These are phyloP conservation scores for Pseudocohnilembus persalinus DNA, from an alignment of 169 alveolate genomes.

Conservation along the genomic window DNA sequence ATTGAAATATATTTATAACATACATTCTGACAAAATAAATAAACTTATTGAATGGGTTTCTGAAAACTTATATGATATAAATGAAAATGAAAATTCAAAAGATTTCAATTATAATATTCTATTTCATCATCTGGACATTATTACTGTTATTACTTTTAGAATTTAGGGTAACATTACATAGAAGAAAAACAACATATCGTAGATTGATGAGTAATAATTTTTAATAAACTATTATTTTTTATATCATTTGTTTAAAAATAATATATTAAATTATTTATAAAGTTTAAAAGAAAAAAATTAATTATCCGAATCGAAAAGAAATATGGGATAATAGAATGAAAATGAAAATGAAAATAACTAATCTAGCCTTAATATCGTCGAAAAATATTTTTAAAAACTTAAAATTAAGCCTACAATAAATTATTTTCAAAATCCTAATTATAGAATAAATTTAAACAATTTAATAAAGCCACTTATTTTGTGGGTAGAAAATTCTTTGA, in stretches of 20 bases:
- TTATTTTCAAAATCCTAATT: not conserved
- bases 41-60: not conserved
- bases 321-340: too few species aligned
- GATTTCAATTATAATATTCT: not conserved
- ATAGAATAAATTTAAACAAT: slow-evolving; percentile 3
- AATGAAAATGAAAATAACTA: not conserved
- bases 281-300: too few species aligned
- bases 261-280: too few species aligned
- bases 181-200: not conserved
- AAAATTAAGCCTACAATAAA: not conserved
- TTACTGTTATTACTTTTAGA: slow-evolving; percentile 16
- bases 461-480: slow-evolving; percentile 15
- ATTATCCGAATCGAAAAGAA: too few species aligned
- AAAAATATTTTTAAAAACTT: too few species aligned
- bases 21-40: slow-evolving; percentile 4
- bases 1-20: slow-evolving; percentile 7
- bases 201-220: not conserved
- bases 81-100: slow-evolving; percentile 1
- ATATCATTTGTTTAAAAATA: too few species aligned
- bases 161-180: not conserved
- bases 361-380: not conserved
- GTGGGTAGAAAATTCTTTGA: slow-evolving; percentile 23
- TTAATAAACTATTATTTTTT: too few species aligned
- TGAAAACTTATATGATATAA: not conserved
- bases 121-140: slow-evolving; percentile 11